Evolutionary conservation across 169 alveolate species (phyloP), one percentile per base, ranked within the genome.

Genomic region (Plasmodium reichenowi): DNA sequence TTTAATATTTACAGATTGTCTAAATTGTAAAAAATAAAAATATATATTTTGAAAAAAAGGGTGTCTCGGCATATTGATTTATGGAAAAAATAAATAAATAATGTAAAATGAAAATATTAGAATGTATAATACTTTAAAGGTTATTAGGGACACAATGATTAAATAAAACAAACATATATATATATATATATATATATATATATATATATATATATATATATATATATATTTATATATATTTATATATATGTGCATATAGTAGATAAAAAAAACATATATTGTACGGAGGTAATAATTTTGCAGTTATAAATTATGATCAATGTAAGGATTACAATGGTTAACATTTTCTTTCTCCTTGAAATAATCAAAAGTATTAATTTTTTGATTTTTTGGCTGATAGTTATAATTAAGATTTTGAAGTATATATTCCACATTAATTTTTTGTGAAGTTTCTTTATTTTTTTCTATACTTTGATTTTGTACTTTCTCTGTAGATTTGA

Each of bases 291-390:
- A 6, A 12, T 56, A 0, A 52, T 13, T 12, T 48, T 68, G 5
- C 12, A 48, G 43, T 76, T 45, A 76, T 43, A 76, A 62, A 64
- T 60, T 62, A 66, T 83, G 68, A 32, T 83, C 85, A 13, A 38
- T 66, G 62, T 83, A 83, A 13, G 91, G 91, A 45, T 83, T 83
- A 32, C 45, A 66, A 17, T 50, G 66, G 15, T 78, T 26, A 0
- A 43, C 54, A 32, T 83, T 83, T 83, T 83, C 91, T 43, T 83
- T 83, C 72, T 83, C 91, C 62, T 83, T 83, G 54, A 83, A 83
- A 48, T 83, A 83, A n/a, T 83, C 91, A 38, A 83, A 63, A 15
- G 91, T 83, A 43, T 83, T 83, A 32, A 56, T 20, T 68, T 83
- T 83, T 20, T 83, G 80, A 60, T 29, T 83, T 47, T 72, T 70